These are phyloP conservation scores for Beta macrorhiza DNA, from an alignment of 179 eudicot species.

Conservation along the genomic window DNA sequence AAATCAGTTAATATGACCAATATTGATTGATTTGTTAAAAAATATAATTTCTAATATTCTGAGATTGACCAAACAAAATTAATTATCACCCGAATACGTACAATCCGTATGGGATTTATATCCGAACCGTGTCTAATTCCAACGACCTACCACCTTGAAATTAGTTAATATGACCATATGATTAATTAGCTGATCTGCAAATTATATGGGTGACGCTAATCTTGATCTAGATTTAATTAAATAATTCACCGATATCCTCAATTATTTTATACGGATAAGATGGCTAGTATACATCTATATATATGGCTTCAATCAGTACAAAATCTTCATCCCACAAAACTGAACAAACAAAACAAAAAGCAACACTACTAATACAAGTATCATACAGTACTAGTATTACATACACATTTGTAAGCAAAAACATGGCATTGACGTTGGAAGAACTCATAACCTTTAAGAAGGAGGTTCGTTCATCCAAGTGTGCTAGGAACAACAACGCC, in stretches of 20 bases:
- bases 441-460: constrained; percentile 16
- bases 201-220: neutral
- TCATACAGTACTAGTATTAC: too few relatives aligned
- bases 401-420: neutral
- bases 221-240: neutral
- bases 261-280: constrained; percentile 11
- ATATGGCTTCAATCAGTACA: constrained; percentile 1
- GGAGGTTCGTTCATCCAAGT: constrained; percentile 8
- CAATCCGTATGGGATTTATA: too few relatives aligned
- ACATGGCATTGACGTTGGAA: constrained; percentile 23
- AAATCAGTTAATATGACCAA: too few relatives aligned
- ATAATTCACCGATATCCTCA: constrained; percentile 12
- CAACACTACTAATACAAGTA: neutral
- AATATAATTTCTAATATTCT: too few relatives aligned
- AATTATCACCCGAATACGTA: too few relatives aligned
- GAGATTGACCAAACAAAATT: too few relatives aligned
- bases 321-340: neutral
- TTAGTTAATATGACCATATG: too few relatives aligned
- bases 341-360: neutral
- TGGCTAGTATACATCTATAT: constrained; percentile 6
- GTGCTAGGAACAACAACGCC: neutral
- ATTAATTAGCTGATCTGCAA: too few relatives aligned
- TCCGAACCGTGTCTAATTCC: too few relatives aligned
- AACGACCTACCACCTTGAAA: too few relatives aligned
- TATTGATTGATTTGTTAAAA: too few relatives aligned